Evolutionary conservation across 371 early-diverging fungal species (phyloP), one percentile per base, ranked within the genome.

Genomic region (Massospora cicadina): DNA sequence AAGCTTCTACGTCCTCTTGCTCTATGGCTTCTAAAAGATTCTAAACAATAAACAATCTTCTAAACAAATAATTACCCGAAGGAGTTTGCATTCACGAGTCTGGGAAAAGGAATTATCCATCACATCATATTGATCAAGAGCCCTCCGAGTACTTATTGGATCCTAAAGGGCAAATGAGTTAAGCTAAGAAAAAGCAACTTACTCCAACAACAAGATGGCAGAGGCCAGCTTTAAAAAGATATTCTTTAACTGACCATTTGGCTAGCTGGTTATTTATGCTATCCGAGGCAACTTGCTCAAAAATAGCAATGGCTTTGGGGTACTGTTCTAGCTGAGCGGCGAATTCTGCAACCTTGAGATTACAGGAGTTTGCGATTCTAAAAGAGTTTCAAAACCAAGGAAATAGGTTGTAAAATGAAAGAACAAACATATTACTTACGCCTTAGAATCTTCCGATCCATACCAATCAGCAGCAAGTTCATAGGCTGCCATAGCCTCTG

Each of bases 191-290:
- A n/a, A n/a, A 27, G 57, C 17, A 5, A 55, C 73, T 63, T 76
- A 85, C 85, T 65, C 77, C 78, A 55, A 79, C 77, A 60, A 84
- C 85, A 55, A 95, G 71, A 58, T 86, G 81, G 70, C 96, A 95
- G 63, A 97, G 70, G 7, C 90, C 93, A 5, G 95, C 91, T 72
- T 97, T 95, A 67, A 95, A 76, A 61, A 95, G 86, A 74, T 93
- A 95, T 33, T 94, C 95, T 68, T 91, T 90, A 54, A 92, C 76
- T 5, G 91, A 90, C 89, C 91, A 97, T 73, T 91, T 90, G 30
- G 92, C 88, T 31, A 97, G 76, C 68, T 86, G 85, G 71, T 92
- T 89, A 72, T 93, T 90, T 67, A 93, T 69, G 59, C 84, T 82
- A 58, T 82, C 84, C 23, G 77, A 71, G 1, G 93, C 95, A 7